Evolutionary conservation across 768 basidiomycete species (phyloP).

Genomic region (Leccinum pellstonianum): DNA sequence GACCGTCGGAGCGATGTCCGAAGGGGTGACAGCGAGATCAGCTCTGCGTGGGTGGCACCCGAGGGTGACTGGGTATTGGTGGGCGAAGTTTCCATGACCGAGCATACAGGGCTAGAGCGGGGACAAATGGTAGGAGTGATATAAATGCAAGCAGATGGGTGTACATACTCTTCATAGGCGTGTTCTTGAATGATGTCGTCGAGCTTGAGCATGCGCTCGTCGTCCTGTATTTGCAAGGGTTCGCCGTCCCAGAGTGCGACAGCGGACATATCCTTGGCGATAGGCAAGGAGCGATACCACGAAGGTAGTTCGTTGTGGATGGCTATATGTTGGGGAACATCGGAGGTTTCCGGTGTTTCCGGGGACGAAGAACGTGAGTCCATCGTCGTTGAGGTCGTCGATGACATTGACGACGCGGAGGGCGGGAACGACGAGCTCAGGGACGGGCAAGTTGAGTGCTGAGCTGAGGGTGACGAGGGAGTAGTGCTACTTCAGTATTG

Average conservation of each 20-base stretch:
- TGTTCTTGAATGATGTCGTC: conserved; percentile 74
- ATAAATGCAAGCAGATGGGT: conserved; percentile 3
- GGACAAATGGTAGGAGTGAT: neutral
- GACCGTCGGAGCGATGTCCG: conserved; percentile 33
- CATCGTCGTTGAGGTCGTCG: conserved; percentile 41
- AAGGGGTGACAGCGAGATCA: conserved; percentile 31
- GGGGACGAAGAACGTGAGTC: conserved; percentile 74
- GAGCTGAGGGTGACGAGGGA: neutral
- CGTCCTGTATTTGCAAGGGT: conserved; percentile 46
- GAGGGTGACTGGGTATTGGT: conserved; percentile 9
- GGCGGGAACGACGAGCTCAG: conserved; percentile 6
- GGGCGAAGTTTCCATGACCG: conserved; percentile 20
- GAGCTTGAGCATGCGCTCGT: conserved; percentile 58
- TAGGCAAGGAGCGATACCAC: conserved; percentile 56
- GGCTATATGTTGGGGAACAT: conserved; percentile 48
- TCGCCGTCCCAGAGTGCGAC: conserved; percentile 46
- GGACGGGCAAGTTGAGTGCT: neutral
- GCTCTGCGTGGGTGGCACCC: conserved; percentile 38
- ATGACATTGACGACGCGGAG: conserved; percentile 44
- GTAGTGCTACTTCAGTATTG: too few species aligned
- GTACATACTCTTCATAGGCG: conserved; percentile 71
- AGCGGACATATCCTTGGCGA: conserved; percentile 39
- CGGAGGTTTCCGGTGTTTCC: conserved; percentile 62
- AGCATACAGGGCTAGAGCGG: conserved; percentile 17
- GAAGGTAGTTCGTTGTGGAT: conserved; percentile 52